Evolutionary conservation across 2,329 filamentous ascomycete genomes (phyloP).

Genomic region (Chrysosporium keratinophilum): DNA sequence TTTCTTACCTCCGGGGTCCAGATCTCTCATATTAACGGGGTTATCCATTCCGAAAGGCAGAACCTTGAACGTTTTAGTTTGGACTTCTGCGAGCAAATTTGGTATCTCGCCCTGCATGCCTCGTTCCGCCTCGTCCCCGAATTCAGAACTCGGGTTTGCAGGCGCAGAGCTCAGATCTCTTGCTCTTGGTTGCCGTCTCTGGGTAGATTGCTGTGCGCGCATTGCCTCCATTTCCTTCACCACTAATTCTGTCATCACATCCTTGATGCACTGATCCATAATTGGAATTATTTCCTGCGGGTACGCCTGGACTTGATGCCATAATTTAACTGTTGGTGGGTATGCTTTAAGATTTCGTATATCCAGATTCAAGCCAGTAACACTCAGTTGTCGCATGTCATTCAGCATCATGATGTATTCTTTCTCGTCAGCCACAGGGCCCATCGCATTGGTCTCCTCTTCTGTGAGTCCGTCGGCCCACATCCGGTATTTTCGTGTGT

Average conservation of each 20-base stretch:
- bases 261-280: slow-evolving; percentile 91
- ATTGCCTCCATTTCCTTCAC: slow-evolving; percentile 65
- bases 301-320: slow-evolving; percentile 89
- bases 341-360: slow-evolving; percentile 83
- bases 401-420: slow-evolving; percentile 78
- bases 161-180: slow-evolving; percentile 60
- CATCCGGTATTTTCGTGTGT: slow-evolving; percentile 86
- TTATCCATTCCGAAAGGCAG: slow-evolving; percentile 80
- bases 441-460: slow-evolving; percentile 58
- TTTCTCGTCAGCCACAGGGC: slow-evolving; percentile 61
- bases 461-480: slow-evolving; percentile 76
- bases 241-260: slow-evolving; percentile 83
- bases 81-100: slow-evolving; percentile 65
- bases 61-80: slow-evolving; percentile 70
- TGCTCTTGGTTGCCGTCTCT: slow-evolving; percentile 37
- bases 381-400: slow-evolving; percentile 80
- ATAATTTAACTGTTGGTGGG: slow-evolving; percentile 82
- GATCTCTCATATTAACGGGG: slow-evolving; percentile 80
- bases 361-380: slow-evolving; percentile 77
- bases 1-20: slow-evolving; percentile 65
- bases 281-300: slow-evolving; percentile 92
- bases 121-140: slow-evolving; percentile 40
- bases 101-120: slow-evolving; percentile 43
- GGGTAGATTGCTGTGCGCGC: slow-evolving; percentile 43
- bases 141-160: slow-evolving; percentile 69